Conservation (phyloP, 1,284 basidiomycete species). For the Austropuccinia psidii region DNA sequence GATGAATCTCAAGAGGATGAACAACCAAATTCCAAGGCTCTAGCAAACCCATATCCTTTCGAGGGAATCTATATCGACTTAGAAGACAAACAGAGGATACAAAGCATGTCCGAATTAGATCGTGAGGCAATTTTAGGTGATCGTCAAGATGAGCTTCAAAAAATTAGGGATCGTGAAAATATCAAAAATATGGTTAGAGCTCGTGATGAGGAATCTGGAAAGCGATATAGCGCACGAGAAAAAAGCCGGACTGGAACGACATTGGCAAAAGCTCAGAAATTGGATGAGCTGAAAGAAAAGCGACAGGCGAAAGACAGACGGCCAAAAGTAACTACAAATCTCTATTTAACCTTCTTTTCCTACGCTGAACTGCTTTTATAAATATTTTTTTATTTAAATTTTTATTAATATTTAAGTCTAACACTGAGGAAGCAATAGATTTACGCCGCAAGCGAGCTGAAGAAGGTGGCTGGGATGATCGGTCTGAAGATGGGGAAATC, state of each 20-base stretch:
- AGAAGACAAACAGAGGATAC: slow-evolving; percentile 9
- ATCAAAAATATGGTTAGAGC: slow-evolving; percentile 35
- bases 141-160: slow-evolving; percentile 31
- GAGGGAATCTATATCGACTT: slow-evolving; percentile 30
- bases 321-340: not conserved
- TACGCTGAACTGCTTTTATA: not conserved
- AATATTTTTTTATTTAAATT: no score
- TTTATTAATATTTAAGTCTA: not conserved
- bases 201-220: slow-evolving; percentile 15
- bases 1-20: slow-evolving; percentile 18
- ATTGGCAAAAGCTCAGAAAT: slow-evolving; percentile 27
- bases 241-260: slow-evolving; percentile 25
- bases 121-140: slow-evolving; percentile 32
- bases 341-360: not conserved
- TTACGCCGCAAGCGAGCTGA: not conserved
- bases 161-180: slow-evolving; percentile 33
- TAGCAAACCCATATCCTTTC: slow-evolving; percentile 19
- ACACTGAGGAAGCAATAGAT: not conserved
- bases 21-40: not conserved
- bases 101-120: slow-evolving; percentile 27
- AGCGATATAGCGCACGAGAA: slow-evolving; percentile 28
- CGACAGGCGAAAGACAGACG: slow-evolving; percentile 31
- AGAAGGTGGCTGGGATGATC: not conserved
- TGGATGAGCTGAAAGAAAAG: slow-evolving; percentile 34
- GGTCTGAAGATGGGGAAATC: slow-evolving; percentile 25